Conservation (phyloP, 1,284 basidiomycete species). For the Mixia osmundae region DNA sequence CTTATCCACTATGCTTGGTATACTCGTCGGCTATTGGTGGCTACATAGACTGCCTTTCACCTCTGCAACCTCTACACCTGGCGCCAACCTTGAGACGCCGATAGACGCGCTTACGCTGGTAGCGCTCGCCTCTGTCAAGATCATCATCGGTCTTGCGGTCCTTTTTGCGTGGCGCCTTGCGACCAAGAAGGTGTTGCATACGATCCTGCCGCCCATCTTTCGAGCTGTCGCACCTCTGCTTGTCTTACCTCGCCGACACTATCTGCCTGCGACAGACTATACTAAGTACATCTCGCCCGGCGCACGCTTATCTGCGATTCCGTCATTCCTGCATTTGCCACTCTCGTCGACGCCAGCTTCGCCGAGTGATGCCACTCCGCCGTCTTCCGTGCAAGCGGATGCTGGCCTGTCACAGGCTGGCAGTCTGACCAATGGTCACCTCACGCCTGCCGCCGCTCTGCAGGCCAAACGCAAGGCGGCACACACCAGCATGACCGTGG, state of each 20-base stretch:
- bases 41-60: conserved; percentile 1
- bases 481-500: conserved; percentile 7
- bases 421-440: too few species aligned
- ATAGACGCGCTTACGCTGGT: conserved; percentile 5
- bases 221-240: conserved; percentile 35
- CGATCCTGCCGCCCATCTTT: conserved; percentile 56
- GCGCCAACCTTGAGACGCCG: conserved; percentile 2
- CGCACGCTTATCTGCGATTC: not conserved
- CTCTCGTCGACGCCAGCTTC: too few species aligned
- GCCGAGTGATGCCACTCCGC: too few species aligned
- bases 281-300: conserved; percentile 1
- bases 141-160: conserved; percentile 13
- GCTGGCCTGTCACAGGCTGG: too few species aligned
- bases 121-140: conserved; percentile 8
- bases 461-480: conserved; percentile 2
- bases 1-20: conserved; percentile 56
- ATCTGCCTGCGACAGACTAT: conserved; percentile 14
- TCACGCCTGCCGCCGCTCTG: not conserved
- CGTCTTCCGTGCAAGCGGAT: too few species aligned
- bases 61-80: conserved; percentile 4
- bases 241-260: conserved; percentile 19
- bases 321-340: too few species aligned
- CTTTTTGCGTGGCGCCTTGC: conserved; percentile 27
- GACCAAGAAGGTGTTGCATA: conserved; percentile 48
- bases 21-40: conserved; percentile 44